Evolutionary conservation across 2,329 filamentous ascomycete species (phyloP), one percentile per base, ranked within the genome.

Genomic region (Fusarium beomiforme): DNA sequence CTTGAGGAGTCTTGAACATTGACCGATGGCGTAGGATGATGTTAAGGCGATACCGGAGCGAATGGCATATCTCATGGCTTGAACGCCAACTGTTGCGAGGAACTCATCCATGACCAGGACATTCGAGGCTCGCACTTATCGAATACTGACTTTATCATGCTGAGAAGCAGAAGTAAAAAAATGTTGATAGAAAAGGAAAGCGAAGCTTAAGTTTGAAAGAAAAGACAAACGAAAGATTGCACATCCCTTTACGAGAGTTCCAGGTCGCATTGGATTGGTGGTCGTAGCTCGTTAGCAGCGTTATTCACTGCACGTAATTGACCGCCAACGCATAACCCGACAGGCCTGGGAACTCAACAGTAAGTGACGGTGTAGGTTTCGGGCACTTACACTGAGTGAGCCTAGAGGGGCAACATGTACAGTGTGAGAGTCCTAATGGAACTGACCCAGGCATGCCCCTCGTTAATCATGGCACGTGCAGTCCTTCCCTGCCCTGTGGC

Each of bases 21-120:
- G 94, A 63, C 89, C 89, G 69, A 97, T 86, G n/a, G 94, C 93
- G 83, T 94, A 97, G 41, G 87, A 90, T 56, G 93, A 94, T 4
- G 95, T 97, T 72, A 97, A 88, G 51, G 92, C 90, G 72, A 98
- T 91, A 53, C 94, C 94, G 21, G 94, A 95, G 53, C 93, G 87
- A 76, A 98, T 95, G 79, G 94, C 94, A 88, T 96, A 97, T 83
- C 94, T 97, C 87, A 97, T 91, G 53, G 93, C 93, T 83, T 97
- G 93, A 51, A 84, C 80, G 68, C 87, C 87, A 64, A 90, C 79
- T 46, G 82, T 80, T 53, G 84, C 77, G 62, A 90, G 81, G 68
- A 90, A 85, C 58, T 85, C 85, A 79, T 97, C 94, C 94, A 97
- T 97, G 72, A 50, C 67, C 41, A 53, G 56, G 58, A 49, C 47